Conservation (phyloP, 163 green algal species). For the Chlorella variabilis region DNA sequence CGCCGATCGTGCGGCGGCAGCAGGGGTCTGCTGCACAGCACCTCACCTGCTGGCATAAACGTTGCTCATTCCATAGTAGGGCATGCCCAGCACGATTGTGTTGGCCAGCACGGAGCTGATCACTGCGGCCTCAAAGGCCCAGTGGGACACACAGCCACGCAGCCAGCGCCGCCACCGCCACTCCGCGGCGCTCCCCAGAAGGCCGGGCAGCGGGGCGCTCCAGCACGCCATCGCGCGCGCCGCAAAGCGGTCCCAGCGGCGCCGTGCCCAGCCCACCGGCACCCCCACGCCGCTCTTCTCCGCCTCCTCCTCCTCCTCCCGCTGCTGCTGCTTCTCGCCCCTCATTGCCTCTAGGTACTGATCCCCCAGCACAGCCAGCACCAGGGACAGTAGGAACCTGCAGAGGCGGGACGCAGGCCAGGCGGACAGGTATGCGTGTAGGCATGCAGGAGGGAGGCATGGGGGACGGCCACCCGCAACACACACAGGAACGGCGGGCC, state of each 20-base stretch:
- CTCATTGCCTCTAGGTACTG: not conserved
- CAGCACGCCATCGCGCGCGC: not conserved
- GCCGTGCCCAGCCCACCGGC: not conserved
- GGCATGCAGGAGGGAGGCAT: no score
- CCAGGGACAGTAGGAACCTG: not conserved
- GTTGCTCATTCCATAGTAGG: not conserved
- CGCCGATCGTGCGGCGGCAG: no score
- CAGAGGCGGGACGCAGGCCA: not conserved
- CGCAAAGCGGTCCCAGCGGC: not conserved
- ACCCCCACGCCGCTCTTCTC: not conserved
- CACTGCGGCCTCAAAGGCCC: not conserved
- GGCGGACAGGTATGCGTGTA: no score
- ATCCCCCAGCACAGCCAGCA: conserved; percentile 2
- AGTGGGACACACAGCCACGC: not conserved
- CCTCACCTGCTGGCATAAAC: not conserved
- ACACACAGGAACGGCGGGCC: no score
- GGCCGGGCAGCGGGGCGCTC: not conserved
- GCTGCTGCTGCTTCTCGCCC: conserved; percentile 1
- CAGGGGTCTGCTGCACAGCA: no score
- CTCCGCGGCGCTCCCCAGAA: not conserved
- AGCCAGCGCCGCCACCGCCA: not conserved
- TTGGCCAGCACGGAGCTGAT: conserved; percentile 1
- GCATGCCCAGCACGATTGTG: conserved; percentile 6
- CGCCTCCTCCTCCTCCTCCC: not conserved
- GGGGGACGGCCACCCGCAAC: no score